Conservation (phyloP, 192 early-diverging fungal species). For the Chytriomyces hyalinus region DNA sequence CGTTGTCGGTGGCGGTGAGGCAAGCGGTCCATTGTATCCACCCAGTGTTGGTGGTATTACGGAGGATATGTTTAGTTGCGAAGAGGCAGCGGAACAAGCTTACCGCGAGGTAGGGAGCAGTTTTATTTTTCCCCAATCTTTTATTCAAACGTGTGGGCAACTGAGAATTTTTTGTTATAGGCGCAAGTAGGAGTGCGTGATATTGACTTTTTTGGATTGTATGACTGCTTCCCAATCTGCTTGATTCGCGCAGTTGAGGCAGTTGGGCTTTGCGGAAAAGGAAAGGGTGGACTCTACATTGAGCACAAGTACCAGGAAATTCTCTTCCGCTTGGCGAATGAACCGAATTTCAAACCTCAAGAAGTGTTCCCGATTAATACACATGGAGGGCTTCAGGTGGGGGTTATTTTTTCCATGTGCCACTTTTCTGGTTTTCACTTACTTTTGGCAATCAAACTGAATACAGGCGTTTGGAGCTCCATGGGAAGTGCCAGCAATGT, state of each 20-base stretch:
- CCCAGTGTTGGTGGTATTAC: conserved; percentile 37
- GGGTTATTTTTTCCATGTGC: background rate
- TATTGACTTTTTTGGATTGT: conserved; percentile 57
- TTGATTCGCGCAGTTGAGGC: conserved; percentile 54
- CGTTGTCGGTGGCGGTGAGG: conserved; percentile 50
- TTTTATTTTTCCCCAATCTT: no score
- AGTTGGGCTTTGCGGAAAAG: conserved; percentile 52
- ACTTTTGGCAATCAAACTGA: background rate
- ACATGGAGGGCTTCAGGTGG: conserved; percentile 48
- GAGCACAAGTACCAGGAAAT: conserved; percentile 49
- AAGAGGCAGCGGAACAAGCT: conserved; percentile 48
- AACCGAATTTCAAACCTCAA: conserved; percentile 46
- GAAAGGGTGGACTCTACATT: conserved; percentile 46
- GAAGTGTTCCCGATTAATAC: conserved; percentile 55
- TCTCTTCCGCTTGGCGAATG: conserved; percentile 30
- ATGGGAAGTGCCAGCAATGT: conserved; percentile 59
- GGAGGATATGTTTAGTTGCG: conserved; percentile 50
- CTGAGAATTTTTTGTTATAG: background rate
- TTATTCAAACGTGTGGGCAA: no score
- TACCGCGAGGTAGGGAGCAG: conserved; percentile 33
- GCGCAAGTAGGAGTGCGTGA: conserved; percentile 52
- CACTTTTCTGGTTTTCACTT: background rate
- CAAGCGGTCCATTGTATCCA: conserved; percentile 50
- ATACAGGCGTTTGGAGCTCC: conserved; percentile 54
- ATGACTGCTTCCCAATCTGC: conserved; percentile 58